These are phyloP conservation scores for Platanthera zijinensis DNA, from an alignment of 106 monocot species.

Conservation along the genomic window DNA sequence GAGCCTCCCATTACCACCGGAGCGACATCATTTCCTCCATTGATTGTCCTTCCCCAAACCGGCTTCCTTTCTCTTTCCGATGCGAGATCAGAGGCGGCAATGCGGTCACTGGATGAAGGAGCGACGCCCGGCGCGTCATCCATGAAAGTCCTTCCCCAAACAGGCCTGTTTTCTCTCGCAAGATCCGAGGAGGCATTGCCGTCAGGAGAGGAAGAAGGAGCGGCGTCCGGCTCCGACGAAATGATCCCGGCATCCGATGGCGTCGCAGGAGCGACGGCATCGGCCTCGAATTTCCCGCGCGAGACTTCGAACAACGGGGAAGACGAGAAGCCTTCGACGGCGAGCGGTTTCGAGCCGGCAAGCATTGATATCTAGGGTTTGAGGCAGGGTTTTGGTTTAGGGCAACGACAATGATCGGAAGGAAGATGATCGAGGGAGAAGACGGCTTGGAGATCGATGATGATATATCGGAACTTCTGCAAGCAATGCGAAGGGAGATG, in stretches of 20 bases:
- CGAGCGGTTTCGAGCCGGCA: not conserved
- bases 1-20: slow-evolving; percentile 4
- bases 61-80: not conserved
- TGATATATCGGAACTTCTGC: not conserved
- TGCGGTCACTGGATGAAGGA: not conserved
- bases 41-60: not conserved
- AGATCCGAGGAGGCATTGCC: no score
- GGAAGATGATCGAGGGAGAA: not conserved
- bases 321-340: not conserved
- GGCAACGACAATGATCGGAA: not conserved
- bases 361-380: not conserved
- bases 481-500: not conserved
- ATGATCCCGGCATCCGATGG: not conserved
- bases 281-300: not conserved
- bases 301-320: not conserved
- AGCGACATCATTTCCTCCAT: not conserved
- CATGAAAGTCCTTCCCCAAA: not conserved
- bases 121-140: not conserved
- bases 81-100: not conserved
- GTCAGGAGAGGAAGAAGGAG: not conserved
- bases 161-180: no score
- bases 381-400: not conserved
- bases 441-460: not conserved
- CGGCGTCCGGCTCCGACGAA: no score
- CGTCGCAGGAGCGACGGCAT: not conserved